These are phyloP conservation scores for Annulohypoxylon truncatum DNA, from an alignment of 2,329 filamentous ascomycete genomes.

Conservation along the genomic window DNA sequence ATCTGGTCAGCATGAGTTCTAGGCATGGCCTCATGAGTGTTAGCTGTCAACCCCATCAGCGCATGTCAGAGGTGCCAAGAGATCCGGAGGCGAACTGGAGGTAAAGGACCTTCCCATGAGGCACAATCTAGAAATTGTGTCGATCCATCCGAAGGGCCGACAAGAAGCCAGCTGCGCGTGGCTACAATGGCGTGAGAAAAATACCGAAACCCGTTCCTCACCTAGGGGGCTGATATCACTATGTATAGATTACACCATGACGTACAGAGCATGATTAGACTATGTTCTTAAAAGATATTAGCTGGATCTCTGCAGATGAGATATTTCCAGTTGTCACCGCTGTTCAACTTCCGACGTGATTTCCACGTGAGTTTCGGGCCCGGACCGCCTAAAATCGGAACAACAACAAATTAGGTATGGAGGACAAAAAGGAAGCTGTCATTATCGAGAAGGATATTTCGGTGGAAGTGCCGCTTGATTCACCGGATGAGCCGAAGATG, in stretches of 20 bases:
- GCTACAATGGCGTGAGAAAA: constrained; percentile 4
- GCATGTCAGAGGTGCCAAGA: constrained; percentile 33
- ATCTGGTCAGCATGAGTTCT: constrained; percentile 28
- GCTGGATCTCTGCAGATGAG: constrained; percentile 6
- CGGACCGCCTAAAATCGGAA: constrained; percentile 7
- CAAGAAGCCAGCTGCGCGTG: constrained; percentile 5
- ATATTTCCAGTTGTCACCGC: constrained; percentile 16
- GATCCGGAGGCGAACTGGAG: constrained; percentile 24
- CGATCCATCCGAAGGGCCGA: constrained; percentile 33
- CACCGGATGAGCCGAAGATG: constrained; percentile 14
- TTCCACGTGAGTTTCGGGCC: constrained; percentile 18
- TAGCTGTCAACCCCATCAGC: constrained; percentile 16
- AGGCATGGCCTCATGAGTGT: constrained; percentile 9
- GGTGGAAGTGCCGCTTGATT: constrained; percentile 10
- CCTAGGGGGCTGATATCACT: constrained; percentile 21
- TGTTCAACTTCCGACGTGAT: constrained; percentile 15
- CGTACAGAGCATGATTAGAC: constrained; percentile 6
- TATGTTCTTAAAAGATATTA: constrained; percentile 26
- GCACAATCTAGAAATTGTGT: constrained; percentile 32
- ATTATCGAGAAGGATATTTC: constrained; percentile 30
- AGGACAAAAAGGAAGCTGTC: constrained; percentile 30
- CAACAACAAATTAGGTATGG: constrained; percentile 17
- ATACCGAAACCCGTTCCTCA: constrained; percentile 31
- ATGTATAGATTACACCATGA: constrained; percentile 10
- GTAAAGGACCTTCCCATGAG: constrained; percentile 15